Conservation (phyloP, 495 filamentous ascomycete species). For the Cladorrhinum samala region DNA sequence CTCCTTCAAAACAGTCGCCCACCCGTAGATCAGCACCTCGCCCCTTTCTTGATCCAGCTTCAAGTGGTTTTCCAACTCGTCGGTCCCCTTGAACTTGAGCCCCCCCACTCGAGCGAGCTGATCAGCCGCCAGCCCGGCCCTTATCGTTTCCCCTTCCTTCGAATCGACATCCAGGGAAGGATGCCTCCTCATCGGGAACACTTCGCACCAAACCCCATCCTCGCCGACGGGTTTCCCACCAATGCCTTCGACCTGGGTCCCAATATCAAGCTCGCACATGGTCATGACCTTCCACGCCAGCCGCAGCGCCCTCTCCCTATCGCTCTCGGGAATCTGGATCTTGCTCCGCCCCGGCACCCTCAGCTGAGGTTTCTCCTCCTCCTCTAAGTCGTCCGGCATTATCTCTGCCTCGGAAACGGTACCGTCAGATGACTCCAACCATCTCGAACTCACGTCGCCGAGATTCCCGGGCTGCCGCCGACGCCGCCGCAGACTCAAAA, state of each 20-base stretch:
- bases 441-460: too few species aligned
- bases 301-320: constrained; percentile 21
- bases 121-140: constrained; percentile 20
- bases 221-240: background rate
- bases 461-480: too few species aligned
- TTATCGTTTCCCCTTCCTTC: constrained; percentile 12
- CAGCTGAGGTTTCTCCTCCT: too few species aligned
- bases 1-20: constrained; percentile 30
- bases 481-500: too few species aligned
- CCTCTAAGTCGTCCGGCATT: too few species aligned
- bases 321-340: too few species aligned
- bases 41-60: constrained; percentile 24
- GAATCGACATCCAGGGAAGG: constrained; percentile 20
- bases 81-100: constrained; percentile 26
- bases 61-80: constrained; percentile 29
- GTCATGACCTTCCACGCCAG: constrained; percentile 29
- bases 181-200: constrained; percentile 27
- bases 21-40: constrained; percentile 27
- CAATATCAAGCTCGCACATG: constrained; percentile 25
- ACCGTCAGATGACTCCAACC: too few species aligned
- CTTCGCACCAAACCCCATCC: background rate
- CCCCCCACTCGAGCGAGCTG: constrained; percentile 27
- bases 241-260: too few species aligned
- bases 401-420: too few species aligned
- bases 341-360: too few species aligned